Conservation (phyloP, 257 asterid species). For the Solanum megistacrolobum region DNA sequence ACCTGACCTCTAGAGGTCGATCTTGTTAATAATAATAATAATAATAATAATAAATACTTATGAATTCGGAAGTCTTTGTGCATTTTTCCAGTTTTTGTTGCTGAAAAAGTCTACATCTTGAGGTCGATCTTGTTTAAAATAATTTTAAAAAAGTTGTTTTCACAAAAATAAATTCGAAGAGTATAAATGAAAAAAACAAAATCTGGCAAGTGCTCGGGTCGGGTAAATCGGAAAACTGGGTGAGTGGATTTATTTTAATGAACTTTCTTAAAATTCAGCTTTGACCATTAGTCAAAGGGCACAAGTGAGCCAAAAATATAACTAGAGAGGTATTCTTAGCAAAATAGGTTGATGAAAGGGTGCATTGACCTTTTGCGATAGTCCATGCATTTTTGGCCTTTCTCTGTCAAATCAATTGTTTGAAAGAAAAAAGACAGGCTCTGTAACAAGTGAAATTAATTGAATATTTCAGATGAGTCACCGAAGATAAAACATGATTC, state of each 20-base stretch:
- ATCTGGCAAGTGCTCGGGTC: not conserved
- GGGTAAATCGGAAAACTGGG: not conserved
- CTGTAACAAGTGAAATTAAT: conserved; percentile 8
- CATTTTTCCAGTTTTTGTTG: not conserved
- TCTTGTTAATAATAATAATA: too few relatives aligned
- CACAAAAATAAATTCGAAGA: not conserved
- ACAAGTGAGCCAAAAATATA: not conserved
- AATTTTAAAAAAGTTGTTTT: too few relatives aligned
- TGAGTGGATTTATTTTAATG: not conserved
- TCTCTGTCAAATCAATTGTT: not conserved
- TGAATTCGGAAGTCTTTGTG: not conserved
- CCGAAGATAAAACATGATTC: conserved; percentile 77
- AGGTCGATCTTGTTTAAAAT: not conserved
- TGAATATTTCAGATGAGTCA: conserved; percentile 55
- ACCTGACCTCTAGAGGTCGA: not conserved
- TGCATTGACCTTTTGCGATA: not conserved
- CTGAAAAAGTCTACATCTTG: not conserved
- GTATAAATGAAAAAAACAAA: not conserved
- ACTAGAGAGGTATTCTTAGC: not conserved
- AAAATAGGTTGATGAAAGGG: not conserved
- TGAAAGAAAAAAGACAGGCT: not conserved
- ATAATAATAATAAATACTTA: too few relatives aligned
- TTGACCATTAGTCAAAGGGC: not conserved
- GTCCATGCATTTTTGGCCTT: not conserved
- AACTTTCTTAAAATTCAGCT: not conserved